Percentiles rank a stretch among this genome's conserved stretches.
These are phyloP conservation scores for Coemansia sp. DNA, from an alignment of 192 early-diverging fungal genomes.

Conservation along the genomic window DNA sequence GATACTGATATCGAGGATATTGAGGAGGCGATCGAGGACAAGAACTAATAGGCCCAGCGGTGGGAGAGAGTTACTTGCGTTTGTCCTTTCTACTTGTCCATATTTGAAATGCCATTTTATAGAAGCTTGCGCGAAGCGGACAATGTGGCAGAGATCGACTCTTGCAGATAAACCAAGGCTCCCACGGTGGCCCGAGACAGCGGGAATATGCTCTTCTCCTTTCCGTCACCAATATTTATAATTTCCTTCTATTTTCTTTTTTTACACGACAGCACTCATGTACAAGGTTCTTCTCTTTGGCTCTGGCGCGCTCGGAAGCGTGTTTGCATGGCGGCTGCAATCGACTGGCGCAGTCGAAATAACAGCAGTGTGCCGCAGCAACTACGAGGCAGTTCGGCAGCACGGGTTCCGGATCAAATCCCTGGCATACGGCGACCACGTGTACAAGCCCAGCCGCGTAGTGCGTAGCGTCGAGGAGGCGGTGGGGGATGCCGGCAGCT, in stretches of 20 bases:
- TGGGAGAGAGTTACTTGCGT: background rate
- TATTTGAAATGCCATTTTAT: too few relatives aligned
- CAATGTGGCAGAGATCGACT: too few relatives aligned
- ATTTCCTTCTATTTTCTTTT: too few relatives aligned
- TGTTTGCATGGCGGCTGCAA: slow-evolving; percentile 69
- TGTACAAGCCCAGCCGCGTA: slow-evolving; percentile 60
- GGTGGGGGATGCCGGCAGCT: slow-evolving; percentile 41
- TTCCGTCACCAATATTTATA: background rate
- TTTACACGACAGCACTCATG: background rate
- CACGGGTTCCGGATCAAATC: slow-evolving; percentile 65
- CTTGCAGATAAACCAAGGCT: too few relatives aligned
- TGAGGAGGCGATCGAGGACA: background rate
- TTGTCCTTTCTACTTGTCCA: too few relatives aligned
- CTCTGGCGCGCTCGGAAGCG: slow-evolving; percentile 70
- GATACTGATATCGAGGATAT: slow-evolving; percentile 9
- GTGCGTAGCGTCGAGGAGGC: slow-evolving; percentile 51
- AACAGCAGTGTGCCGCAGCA: slow-evolving; percentile 71
- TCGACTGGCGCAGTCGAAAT: slow-evolving; percentile 44
- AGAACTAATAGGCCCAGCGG: background rate
- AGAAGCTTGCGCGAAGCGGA: too few relatives aligned
- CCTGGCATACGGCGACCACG: slow-evolving; percentile 57
- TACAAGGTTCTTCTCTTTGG: slow-evolving; percentile 59
- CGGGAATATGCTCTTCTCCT: background rate
- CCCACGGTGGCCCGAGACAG: too few relatives aligned
- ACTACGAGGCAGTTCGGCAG: slow-evolving; percentile 58